Evolutionary conservation across 345 rosid genomes (phyloP), one percentile per base, ranked within the genome.

Genomic region (Rubroshorea leprosula): DNA sequence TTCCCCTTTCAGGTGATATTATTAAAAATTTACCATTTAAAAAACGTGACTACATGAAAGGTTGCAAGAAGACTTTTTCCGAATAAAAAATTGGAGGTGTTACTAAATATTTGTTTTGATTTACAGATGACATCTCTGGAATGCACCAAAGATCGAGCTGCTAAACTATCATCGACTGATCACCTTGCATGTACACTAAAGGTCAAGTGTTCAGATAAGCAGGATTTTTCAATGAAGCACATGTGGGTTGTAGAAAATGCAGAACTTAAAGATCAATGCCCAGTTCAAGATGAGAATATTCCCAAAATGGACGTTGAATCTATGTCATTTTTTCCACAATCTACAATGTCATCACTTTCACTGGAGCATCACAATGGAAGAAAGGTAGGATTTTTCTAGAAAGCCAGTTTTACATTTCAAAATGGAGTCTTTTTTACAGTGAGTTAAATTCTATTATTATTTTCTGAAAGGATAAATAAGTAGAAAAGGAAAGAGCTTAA

Each of bases 241-340:
- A 57, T 19, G 55, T 57, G 56, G 72, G 27, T 27, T 22, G 58
- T 58, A 41, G 76, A 73, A 60, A 58, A 47, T 38, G 22, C 44
- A 26, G 63, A 69, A n/a, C 41, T 53, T 18, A 51, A 53, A 55
- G 78, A 74, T 43, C 83, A 78, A 46, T 84, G 82, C 68, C 83
- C 82, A 4, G 69, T 67, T 57, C 60, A 54, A 62, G 71, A 62
- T 67, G 69, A 57, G 38, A 57, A 63, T 35, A 39, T 55, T 53
- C 58, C 26, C 19, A 16, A 54, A 55, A 67, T 62, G 22, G 63
- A 62, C 23, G 70, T 55, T 12, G 7, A 64, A 61, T 51, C 71
- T 52, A 44, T 48, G 43, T 23, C 58, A 15, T 27, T 35, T 60
- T 61, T 51, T 54, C 55, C 56, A 14, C 57, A 49, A 68, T 51